Conservation (phyloP, 192 early-diverging fungal species). For the Backusella circina region DNA sequence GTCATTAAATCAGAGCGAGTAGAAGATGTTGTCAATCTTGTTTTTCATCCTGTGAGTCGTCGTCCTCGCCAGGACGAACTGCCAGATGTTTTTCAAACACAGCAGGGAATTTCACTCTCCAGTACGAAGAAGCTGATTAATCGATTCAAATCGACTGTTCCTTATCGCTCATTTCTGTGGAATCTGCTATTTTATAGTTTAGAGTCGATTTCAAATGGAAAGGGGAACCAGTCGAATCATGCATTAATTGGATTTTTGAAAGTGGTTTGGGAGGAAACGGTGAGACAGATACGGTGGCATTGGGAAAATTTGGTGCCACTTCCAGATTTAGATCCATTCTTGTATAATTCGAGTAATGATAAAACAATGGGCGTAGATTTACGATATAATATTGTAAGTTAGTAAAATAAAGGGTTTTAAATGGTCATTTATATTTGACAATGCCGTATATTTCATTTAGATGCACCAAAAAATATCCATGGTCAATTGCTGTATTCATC, state of each 20-base stretch:
- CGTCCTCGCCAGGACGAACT: not conserved
- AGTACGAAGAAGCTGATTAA: slow-evolving; percentile 39
- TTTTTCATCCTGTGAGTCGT: slow-evolving; percentile 29
- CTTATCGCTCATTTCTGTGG: slow-evolving; percentile 53
- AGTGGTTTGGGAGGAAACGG: slow-evolving; percentile 62
- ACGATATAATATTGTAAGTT: slow-evolving; percentile 51
- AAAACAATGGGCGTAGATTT: slow-evolving; percentile 48
- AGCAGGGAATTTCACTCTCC: not conserved
- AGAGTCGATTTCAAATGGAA: slow-evolving; percentile 34
- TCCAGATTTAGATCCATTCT: slow-evolving; percentile 43
- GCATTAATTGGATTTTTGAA: slow-evolving; percentile 54
- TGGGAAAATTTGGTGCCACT: slow-evolving; percentile 60
- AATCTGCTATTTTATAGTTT: slow-evolving; percentile 43
- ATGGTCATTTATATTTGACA: not conserved
- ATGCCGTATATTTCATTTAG: not conserved
- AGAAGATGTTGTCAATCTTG: slow-evolving; percentile 37
- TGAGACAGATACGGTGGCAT: slow-evolving; percentile 56
- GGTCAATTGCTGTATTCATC: slow-evolving; percentile 75
- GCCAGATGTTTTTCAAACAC: not conserved
- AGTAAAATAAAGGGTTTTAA: not conserved
- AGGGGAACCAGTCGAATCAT: slow-evolving; percentile 9
- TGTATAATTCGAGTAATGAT: slow-evolving; percentile 5
- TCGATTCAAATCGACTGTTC: slow-evolving; percentile 39
- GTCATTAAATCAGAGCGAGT: slow-evolving; percentile 37
- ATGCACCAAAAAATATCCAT: slow-evolving; percentile 76